Percentiles rank a stretch among this genome's conserved stretches.
phyloP scores from a whole-genome alignment of 495 filamentous ascomycete species.

The Halenospora varia region DNA sequence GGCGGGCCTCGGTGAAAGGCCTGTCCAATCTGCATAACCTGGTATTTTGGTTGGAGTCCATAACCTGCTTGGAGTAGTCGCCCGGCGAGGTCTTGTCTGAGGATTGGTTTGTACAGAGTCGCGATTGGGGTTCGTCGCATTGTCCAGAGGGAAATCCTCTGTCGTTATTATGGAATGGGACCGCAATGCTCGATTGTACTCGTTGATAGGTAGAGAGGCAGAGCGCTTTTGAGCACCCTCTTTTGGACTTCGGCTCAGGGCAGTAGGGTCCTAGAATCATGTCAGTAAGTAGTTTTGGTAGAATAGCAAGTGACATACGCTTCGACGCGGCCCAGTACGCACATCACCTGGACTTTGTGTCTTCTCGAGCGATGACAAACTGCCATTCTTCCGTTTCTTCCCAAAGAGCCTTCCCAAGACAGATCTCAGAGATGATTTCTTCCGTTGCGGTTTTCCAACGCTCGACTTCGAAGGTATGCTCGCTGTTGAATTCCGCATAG shows the following conservation, averaged over 20 bases:
- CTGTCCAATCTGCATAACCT: conserved; percentile 33
- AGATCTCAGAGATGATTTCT: conserved; percentile 44
- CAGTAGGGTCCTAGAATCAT: conserved; percentile 36
- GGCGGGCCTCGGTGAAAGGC: conserved; percentile 49
- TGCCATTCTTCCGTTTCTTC: conserved; percentile 37
- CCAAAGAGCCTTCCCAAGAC: conserved; percentile 48
- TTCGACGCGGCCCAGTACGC: conserved; percentile 31
- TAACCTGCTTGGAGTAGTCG: conserved; percentile 28
- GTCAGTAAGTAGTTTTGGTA: conserved; percentile 21
- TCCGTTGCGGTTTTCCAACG: conserved; percentile 35
- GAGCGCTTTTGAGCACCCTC: conserved; percentile 38
- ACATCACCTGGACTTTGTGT: conserved; percentile 15
- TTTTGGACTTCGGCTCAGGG: conserved; percentile 28
- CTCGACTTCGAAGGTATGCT: conserved; percentile 14
- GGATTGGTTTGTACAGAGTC: conserved; percentile 41
- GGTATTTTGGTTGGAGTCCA: conserved; percentile 26
- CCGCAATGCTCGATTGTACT: conserved; percentile 46
- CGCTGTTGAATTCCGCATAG: conserved; percentile 14
- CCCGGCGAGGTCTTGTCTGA: conserved; percentile 26
- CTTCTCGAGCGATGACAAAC: conserved; percentile 15
- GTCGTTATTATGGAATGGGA: conserved; percentile 43
- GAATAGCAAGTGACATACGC: too few species aligned
- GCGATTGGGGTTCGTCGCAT: conserved; percentile 38
- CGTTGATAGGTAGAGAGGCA: conserved; percentile 47
- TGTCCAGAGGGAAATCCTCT: conserved; percentile 33